Conservation (phyloP, 371 early-diverging fungal species). For the Mucor racemosus region DNA sequence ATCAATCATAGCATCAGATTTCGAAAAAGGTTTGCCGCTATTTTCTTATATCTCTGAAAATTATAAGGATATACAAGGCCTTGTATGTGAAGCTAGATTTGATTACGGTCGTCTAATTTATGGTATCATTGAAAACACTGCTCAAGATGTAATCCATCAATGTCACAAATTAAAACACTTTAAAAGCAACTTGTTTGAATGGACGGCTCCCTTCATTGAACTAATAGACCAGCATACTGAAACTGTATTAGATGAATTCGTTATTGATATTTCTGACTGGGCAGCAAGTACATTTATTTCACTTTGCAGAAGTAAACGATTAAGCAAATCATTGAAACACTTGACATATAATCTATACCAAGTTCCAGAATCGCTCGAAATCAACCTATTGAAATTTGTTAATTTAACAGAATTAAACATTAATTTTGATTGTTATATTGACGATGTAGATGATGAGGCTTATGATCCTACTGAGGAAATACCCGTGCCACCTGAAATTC, state of each 20-base stretch:
- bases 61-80: not conserved
- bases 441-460: not conserved
- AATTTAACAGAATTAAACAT: not conserved
- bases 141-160: not conserved
- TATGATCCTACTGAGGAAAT: not conserved
- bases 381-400: not conserved
- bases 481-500: not conserved
- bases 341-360: not conserved
- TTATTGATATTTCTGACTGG: not conserved
- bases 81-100: not conserved
- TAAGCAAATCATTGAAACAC: not conserved
- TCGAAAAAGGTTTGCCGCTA: not conserved
- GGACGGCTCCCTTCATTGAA: not conserved
- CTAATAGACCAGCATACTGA: not conserved
- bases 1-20: not conserved
- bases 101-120: not conserved
- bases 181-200: not conserved
- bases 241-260: not conserved
- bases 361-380: not conserved
- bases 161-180: not conserved
- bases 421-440: not conserved
- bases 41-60: not conserved
- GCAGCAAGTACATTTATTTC: not conserved
- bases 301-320: not conserved
- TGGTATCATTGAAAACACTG: not conserved